Evolutionary conservation across 139 green algal species (phyloP), one percentile per base, ranked within the genome.

Genomic region (Auxenochlorella pyrenoidosa): DNA sequence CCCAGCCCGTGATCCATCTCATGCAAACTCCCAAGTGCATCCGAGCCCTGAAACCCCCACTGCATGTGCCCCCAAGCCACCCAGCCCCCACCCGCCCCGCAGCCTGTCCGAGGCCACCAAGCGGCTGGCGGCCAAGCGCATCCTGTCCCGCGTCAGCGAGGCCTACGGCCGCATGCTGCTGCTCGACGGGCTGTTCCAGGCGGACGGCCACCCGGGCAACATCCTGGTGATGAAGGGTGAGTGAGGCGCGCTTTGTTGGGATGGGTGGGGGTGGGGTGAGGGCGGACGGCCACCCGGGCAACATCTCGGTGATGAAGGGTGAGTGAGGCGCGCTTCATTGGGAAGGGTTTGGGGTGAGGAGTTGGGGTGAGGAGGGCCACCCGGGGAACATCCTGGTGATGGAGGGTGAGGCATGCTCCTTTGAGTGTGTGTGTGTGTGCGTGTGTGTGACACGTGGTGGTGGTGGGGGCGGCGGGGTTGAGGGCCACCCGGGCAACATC

Each of bases 91-190:
- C 28, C 82, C 38, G 32, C 16, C 77, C 0, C 51, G 40, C 71
- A 90, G 84, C 51, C 82, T 95, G 79, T 92, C 88, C 4, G 58
- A 59, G 43, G n/a, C 44, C 22, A 76, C 88, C 44, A 89, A 89
- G 40, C 75, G 88, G 28, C 24, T 89, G 54, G 93, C 89, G 16
- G 87, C 86, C 43, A 82, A 81, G 41, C 86, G 81, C 77, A 93
- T 97, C 34, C 73, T 96, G 66, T 40, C 36, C 0, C 85, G 88
- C 5, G 90, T 99, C 78, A 93, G 92, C 0, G 94, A 97, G 87
- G 97, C 97, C 3, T 99, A 99, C 88, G 97, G 97, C 26, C 91
- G 91, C 51, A 99, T 99, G 97, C 96, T 99, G 73, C 89, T 99
- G 54, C 86, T 93, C 13, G 93, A 97, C 58, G 97, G 97, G 0